A percentile compares a stretch with the other conserved stretches of the same genome.
phyloP scores from a whole-genome alignment of 2,329 filamentous ascomycete genomes.

The Coniosporium tulheliwenetii region DNA sequence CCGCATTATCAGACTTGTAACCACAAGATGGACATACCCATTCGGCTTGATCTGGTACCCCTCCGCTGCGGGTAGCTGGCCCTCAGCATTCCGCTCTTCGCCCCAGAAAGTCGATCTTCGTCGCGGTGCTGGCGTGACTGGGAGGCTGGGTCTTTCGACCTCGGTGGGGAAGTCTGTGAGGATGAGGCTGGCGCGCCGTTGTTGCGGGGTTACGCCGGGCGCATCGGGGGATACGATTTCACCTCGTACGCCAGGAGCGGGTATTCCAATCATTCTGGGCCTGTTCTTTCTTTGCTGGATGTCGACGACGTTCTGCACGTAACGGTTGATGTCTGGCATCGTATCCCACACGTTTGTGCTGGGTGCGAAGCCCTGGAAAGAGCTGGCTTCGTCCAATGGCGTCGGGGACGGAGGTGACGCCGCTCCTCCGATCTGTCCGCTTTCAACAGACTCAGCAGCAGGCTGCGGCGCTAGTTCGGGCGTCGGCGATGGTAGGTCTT shows the following conservation, averaged over 20 bases:
- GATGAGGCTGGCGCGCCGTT: conserved; percentile 41
- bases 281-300: conserved; percentile 40
- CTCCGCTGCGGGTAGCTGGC: conserved; percentile 59
- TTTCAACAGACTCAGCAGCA: conserved; percentile 5
- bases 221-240: background rate
- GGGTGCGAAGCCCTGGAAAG: conserved; percentile 50
- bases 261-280: background rate
- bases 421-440: conserved; percentile 11
- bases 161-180: conserved; percentile 80
- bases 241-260: background rate
- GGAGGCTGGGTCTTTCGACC: conserved; percentile 69
- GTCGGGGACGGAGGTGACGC: conserved; percentile 29
- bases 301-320: conserved; percentile 54
- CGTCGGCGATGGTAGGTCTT: conserved; percentile 23
- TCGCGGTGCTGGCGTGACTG: conserved; percentile 77
- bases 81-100: conserved; percentile 37
- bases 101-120: conserved; percentile 54
- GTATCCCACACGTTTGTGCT: conserved; percentile 84
- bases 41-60: conserved; percentile 73
- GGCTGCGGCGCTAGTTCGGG: conserved; percentile 5
- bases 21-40: conserved; percentile 64
- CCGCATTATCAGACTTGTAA: conserved; percentile 10
- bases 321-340: conserved; percentile 72
- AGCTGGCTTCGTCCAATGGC: conserved; percentile 40
- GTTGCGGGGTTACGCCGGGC: background rate